Evolutionary conservation across 768 basidiomycete genomes (phyloP), one percentile per base, ranked within the genome.

Genomic region (Lepiota brunneoincarnata): DNA sequence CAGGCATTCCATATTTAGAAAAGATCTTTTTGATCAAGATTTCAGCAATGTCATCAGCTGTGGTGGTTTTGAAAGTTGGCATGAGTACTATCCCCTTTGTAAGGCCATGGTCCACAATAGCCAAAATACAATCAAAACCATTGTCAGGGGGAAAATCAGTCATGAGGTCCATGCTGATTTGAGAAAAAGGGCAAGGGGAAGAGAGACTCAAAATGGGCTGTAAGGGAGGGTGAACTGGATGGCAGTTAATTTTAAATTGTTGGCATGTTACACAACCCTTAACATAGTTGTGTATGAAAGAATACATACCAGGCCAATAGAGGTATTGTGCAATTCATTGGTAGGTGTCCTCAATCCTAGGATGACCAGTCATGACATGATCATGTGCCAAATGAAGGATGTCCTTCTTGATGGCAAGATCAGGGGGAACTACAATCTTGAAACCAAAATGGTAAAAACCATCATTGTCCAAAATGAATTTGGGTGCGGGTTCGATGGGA

Each of bases 81-180:
- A 63, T 52, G 15, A 63, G 36, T 47, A 66, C 61, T 59, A 61
- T 56, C 58, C 66, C 65, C 61, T 69, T 67, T 18, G 56, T 61
- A 60, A 63, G 58, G 23, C 62, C 55, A 49, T 65, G 62, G 62
- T 66, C 62, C 42, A 69, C 62, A 36, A 67, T 53, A 45, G 56
- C 51, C 49, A 67, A 46, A 18, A 69, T 66, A 9, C 53, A 49
- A 46, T 69, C 58, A 28, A 40, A 58, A 9, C 54, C 58, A 1
- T 61, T 17, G 0, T 36, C 43, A 21, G 35, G 21, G 0, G 61
- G 63, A 0, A 67, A 36, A 38, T 65, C 59, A 0, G 59, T 63
- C 15, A 63, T 60, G 6, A 65, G 58, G 50, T 65, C 64, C 51
- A 61, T 58, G 0, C 51, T 31, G 5, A 56, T 41, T 42, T 57